Base-by-base conservation (phyloP, 768 basidiomycete genomes). In the Naganishia vishniacii region DNA sequence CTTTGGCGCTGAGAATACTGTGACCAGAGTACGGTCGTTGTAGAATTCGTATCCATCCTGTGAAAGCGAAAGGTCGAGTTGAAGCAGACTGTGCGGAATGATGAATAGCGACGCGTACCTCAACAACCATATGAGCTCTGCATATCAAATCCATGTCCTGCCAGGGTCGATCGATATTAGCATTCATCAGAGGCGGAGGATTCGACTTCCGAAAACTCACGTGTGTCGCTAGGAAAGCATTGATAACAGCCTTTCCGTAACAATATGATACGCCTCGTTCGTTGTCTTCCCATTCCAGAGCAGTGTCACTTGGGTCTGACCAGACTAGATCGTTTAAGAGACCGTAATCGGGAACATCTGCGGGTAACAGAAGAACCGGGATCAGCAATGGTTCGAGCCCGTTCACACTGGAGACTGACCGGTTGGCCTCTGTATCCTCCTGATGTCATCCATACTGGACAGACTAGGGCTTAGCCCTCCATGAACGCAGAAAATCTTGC, bases 401-500 rank as follows among this genome's bases (percentile, higher is more conserved):
- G n/a, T n/a, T n/a, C n/a, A n/a, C n/a, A n/a, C n/a, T n/a, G n/a
- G n/a, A n/a, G n/a, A 70, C 74, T 66, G 59, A 77, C 73, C 76
- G 20, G 95, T 97, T 25, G 95, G 95, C 67, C 95, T 85, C 71
- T 91, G 87, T 82, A 99, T 95, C 74, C 91, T 87, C 78, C 92
- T 88, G 79, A 99, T 97, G 79, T 99, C 93, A 61, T 99, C 95
- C 93, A 99, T 98, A 59, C 73, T 76, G 62, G 76, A 75, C 68
- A 78, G 60, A 68, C 76, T 77, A 12, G 47, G 90, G 84, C 76
- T 91, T 41, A 99, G 84, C 20, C 95, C 92, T 32, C 91, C 90
- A 72, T 99, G 95, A 15, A 99, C 95, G 74, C 95, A 98, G 79
- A 99, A 99, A 73, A 99, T 99, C 81, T 99, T 99, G 71, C 91